Percentiles rank a stretch among this genome's conserved stretches.
phyloP scores from a whole-genome alignment of 305 asterid genomes.

The Fraxinus dipetala region DNA sequence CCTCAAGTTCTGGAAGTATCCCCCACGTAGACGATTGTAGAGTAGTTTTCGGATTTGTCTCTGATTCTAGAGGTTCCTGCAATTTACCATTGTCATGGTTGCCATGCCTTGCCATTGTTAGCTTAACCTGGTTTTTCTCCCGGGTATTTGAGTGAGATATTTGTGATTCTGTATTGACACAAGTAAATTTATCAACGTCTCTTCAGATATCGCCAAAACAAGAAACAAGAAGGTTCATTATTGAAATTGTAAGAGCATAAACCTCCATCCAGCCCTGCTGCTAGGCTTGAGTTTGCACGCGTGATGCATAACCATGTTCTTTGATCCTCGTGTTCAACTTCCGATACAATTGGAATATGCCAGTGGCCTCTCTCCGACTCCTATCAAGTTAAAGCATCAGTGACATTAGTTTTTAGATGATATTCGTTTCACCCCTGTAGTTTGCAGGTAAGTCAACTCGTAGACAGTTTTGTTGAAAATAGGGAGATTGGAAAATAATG shows the following conservation, averaged over 20 bases:
- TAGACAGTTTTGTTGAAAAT: background rate
- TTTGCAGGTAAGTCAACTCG: background rate
- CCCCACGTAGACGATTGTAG: constrained; percentile 26
- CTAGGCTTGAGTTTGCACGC: constrained; percentile 42
- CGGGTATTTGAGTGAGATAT: constrained; percentile 15
- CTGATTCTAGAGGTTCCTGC: constrained; percentile 33
- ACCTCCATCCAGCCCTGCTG: constrained; percentile 25
- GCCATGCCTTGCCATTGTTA: constrained; percentile 13
- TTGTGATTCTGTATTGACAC: constrained; percentile 31
- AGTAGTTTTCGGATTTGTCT: constrained; percentile 27
- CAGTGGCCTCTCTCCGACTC: constrained; percentile 82
- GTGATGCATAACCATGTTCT: constrained; percentile 69
- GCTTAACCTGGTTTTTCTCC: constrained; percentile 24
- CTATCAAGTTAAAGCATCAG: constrained; percentile 33
- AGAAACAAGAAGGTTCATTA: constrained; percentile 8
- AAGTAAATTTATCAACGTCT: background rate
- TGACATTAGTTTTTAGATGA: background rate
- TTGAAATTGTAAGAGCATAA: background rate
- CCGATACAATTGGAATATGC: constrained; percentile 73
- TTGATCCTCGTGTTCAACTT: constrained; percentile 51
- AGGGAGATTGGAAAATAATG: background rate
- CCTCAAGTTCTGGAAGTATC: constrained; percentile 47
- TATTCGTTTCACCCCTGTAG: background rate
- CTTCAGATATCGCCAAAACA: background rate
- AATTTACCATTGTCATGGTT: constrained; percentile 15